Base-by-base conservation (phyloP, 2,329 filamentous ascomycete genomes). In the Beauveria medogensis region DNA sequence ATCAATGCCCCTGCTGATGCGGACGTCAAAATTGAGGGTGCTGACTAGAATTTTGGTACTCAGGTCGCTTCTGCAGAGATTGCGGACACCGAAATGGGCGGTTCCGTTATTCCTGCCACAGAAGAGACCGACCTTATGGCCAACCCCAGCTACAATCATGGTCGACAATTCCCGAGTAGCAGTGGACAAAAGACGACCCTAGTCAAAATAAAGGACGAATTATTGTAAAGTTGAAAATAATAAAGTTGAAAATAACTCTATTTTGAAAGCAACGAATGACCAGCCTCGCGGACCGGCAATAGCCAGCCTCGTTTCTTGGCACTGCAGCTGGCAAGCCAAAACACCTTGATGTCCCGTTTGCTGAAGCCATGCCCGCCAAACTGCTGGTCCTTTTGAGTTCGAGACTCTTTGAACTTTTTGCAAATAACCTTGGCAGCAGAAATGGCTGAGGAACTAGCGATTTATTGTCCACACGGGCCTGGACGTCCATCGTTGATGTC, bases 211-310 rank as follows among this genome's bases (percentile, higher is more conserved):
- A 5, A 5, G 12, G 12, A 37, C 12, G 12, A 14, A 37, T 14
- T 37, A 14, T 37, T 12, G 5, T 37, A 44, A 30, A 59, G 48
- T 59, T 59, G 34, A 52, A 59, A 59, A 34, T 52, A 59, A 59
- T 47, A 44, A 30, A 59, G 40, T 59, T 59, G 34, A 52, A 59
- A 59, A 34, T 52, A 59, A 59, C 56, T 59, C 37, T 59, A 59
- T 44, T 44, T 24, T 22, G 16, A 41, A 51, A 34, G 47, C 24
- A 5, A 24, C 10, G 9, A 37, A n/a, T 30, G 34, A 12, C 47
- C n/a, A 30, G 47, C 37, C 55, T 40, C 48, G 43, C 52, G 47
- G 56, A 26, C 24, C 18, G 4, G 37, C 40, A 43, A 14, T 22
- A 59, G 8, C 47, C n/a, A 30, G 47, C 37, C 55, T 40, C 48